phyloP scores from a whole-genome alignment of 1,284 basidiomycete genomes.

The Pascua guehoae region DNA sequence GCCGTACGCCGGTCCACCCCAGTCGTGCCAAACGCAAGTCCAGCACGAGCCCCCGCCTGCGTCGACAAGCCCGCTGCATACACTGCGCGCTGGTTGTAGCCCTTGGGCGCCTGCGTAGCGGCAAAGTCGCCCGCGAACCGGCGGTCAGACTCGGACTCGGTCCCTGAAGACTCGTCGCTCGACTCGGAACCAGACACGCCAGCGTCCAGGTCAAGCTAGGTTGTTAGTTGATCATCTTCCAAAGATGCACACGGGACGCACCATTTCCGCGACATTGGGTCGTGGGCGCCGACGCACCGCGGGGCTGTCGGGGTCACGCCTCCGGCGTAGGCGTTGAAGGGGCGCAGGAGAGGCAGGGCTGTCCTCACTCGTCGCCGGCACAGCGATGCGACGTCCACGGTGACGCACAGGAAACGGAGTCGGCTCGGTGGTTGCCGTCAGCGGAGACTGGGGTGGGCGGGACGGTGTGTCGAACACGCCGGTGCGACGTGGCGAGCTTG shows the following conservation, averaged over 20 bases:
- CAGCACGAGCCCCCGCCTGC: slow-evolving; percentile 29
- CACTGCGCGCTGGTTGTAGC: slow-evolving; percentile 47
- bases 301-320: neutral
- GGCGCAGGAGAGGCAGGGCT: slow-evolving; percentile 6
- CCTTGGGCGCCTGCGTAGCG: slow-evolving; percentile 51
- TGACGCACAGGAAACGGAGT: slow-evolving; percentile 11
- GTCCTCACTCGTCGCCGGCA: neutral
- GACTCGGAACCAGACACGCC: slow-evolving; percentile 35
- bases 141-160: slow-evolving; percentile 46
- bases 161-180: slow-evolving; percentile 38
- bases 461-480: slow-evolving; percentile 1
- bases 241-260: neutral
- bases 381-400: neutral
- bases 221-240: neutral
- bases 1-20: slow-evolving; percentile 7
- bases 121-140: slow-evolving; percentile 49
- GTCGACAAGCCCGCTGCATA: slow-evolving; percentile 45
- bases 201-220: slow-evolving; percentile 38
- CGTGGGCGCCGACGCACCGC: neutral
- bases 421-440: neutral
- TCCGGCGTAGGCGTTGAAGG: slow-evolving; percentile 10
- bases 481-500: neutral
- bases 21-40: slow-evolving; percentile 30
- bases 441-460: neutral
- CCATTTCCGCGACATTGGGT: neutral